Evolutionary conservation across 2,329 filamentous ascomycete species (phyloP), one percentile per base, ranked within the genome.

Genomic region (Aphanoascus verrucosus): DNA sequence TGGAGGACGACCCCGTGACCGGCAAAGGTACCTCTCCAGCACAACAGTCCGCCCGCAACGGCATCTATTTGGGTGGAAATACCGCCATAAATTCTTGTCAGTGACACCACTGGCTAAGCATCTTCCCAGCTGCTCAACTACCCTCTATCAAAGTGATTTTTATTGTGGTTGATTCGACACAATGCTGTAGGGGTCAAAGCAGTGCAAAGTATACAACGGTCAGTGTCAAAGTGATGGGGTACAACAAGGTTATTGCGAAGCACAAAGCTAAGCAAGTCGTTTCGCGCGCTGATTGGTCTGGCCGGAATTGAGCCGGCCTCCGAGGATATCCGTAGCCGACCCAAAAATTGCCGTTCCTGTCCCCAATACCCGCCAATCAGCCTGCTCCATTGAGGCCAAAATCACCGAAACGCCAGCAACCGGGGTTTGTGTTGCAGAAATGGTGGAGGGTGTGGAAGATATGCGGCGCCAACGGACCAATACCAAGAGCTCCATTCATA

Each of bases 291-390:
- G 35, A 55, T 55, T 57, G 59, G 57, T 46, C 53, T 56, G 69
- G 68, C 69, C 69, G 69, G 68, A 69, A 69, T 69, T 62, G 57
- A 61, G 56, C 69, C 68, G 68, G 68, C 68, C 68, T 70, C 58
- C 59, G 60, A 48, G 20, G 41, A 53, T 62, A 62, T 52, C 59
- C 60, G 60, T 47, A 37, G 37, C 17, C 31, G 45, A 23, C 50
- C 42, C n/a, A 40, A 11, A 45, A 20, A 19, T 19, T 15, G 38
- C 15, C 12, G n/a, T 8, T 5, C 20, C 20, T 6, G 34, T 19
- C 45, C 7, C 19, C 8, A 8, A 37, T 23, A 1, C 11, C 38
- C 20, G n/a, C 48, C 48, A 43, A 50, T 43, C 44, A 49, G 37
- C 7, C 32, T 17, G 37, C 15, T 12, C 9, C 19, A n/a, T 23